Percentiles rank a stretch among this genome's conserved stretches.
Conservation (phyloP, 140 eudicot genomes). For the Oenanthe javanica region DNA sequence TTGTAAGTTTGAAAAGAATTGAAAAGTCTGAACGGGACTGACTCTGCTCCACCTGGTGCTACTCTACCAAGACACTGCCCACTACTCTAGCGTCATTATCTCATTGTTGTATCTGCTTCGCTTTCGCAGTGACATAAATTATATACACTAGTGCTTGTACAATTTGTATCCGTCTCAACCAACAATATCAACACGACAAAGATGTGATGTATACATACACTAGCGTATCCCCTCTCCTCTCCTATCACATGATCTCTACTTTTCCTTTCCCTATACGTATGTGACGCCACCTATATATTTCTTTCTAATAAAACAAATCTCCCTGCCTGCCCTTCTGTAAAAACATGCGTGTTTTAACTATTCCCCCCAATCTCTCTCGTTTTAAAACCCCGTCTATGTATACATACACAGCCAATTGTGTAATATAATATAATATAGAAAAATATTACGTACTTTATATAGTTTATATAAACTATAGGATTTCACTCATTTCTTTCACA, state of each 20-base stretch:
- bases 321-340: background rate
- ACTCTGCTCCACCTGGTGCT: constrained; percentile 1
- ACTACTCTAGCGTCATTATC: constrained; percentile 7
- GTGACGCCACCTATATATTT: constrained; percentile 11
- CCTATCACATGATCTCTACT: constrained; percentile 14
- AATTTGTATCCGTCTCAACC: background rate
- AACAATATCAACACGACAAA: constrained; percentile 6
- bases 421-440: too few relatives aligned
- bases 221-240: background rate
- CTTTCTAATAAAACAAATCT: constrained; percentile 7
- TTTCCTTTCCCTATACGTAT: background rate
- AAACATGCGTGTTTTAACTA: constrained; percentile 1
- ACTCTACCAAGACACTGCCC: background rate
- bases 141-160: background rate
- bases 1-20: constrained; percentile 1
- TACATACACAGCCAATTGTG: too few relatives aligned
- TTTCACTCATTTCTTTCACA: constrained; percentile 8
- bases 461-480: background rate
- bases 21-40: background rate
- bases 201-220: background rate
- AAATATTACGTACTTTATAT: background rate
- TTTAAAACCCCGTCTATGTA: too few relatives aligned
- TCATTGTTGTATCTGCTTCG: background rate
- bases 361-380: background rate
- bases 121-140: background rate